Base-by-base conservation (phyloP, 345 rosid species). In the Gossypium rotundifolium region DNA sequence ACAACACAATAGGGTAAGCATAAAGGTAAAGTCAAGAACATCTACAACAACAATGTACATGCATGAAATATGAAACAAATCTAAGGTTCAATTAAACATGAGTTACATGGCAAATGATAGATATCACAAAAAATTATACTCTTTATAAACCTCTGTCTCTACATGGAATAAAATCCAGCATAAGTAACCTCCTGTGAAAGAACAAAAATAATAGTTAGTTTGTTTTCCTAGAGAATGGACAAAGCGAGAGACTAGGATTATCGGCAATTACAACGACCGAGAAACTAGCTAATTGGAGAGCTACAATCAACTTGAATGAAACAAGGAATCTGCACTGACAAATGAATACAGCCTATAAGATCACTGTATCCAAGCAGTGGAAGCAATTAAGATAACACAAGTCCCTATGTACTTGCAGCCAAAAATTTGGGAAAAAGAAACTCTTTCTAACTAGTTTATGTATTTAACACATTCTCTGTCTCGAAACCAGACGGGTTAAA, bases 131-230 rank as follows among this genome's bases (percentile, higher is more conserved):
- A 71, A 54, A 20, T 38, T 7, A 33, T 33, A 33, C 49, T n/a
- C 38, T 55, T 18, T 71, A 40, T n/a, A 71, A 33, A 20, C 58
- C 49, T 67, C 38, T n/a, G 27, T 38, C 51, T 71, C 74, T 54
- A 71, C 63, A 38, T 71, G 13, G 38, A 55, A 55, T 20, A 12
- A 44, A 71, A 40, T 42, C 64, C 64, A 71, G 64, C 62, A 38
- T 18, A n/a, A 38, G 18, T 48, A 38, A 33, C 27, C 51, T 55
- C 74, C 74, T 55, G 74, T 2, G 11, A 42, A 71, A 38, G 38
- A 71, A 40, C 55, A 40, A 18, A 7, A 18, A 13, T 22, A 18
- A 57, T 1, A 38, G 7, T 40, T 71, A 54, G 51, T 20, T 55
- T 57, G 38, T 13, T 71, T 71, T 38, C 52, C 38, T 71, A 11